A percentile compares a stretch with the other conserved stretches of the same genome.
phyloP scores from a whole-genome alignment of 148 eudicot genomes.

The Gaultheria prostrata region DNA sequence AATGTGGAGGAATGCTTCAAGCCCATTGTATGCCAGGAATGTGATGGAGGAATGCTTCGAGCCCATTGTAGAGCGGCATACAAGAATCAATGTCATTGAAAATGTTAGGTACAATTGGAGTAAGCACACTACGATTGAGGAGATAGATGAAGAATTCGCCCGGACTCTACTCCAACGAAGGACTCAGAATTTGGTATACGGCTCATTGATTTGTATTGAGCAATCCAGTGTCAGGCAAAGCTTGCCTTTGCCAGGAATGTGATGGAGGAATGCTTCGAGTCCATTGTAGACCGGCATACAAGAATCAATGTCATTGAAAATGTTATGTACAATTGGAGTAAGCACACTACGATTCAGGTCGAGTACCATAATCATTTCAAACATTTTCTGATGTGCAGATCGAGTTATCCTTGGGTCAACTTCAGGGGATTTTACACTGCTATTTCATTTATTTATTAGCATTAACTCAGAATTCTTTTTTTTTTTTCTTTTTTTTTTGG shows the following conservation, averaged over 20 bases:
- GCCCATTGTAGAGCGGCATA: slow-evolving; percentile 37
- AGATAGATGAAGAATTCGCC: too few species aligned
- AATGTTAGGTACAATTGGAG: slow-evolving; percentile 48
- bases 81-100: slow-evolving; percentile 29
- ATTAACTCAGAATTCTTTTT: too few species aligned
- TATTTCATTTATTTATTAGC: background rate
- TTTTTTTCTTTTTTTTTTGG: background rate
- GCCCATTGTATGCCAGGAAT: slow-evolving; percentile 30
- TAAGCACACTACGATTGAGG: too few species aligned
- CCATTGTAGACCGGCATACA: slow-evolving; percentile 40
- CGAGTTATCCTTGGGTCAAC: slow-evolving; percentile 45
- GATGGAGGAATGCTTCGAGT: slow-evolving; percentile 46
- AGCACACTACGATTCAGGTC: background rate
- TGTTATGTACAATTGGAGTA: slow-evolving; percentile 49
- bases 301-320: slow-evolving; percentile 32
- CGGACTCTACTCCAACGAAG: slow-evolving; percentile 38
- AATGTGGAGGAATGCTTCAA: too few species aligned
- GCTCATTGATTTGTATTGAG: background rate
- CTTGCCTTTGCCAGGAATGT: slow-evolving; percentile 42
- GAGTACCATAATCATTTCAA: background rate
- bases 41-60: slow-evolving; percentile 50
- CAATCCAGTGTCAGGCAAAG: slow-evolving; percentile 35
- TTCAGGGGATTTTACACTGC: slow-evolving; percentile 9
- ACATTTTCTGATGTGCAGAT: slow-evolving; percentile 28
- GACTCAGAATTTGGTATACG: slow-evolving; percentile 20